phyloP scores from a whole-genome alignment of 345 rosid genomes.

The Linum trigynum region DNA sequence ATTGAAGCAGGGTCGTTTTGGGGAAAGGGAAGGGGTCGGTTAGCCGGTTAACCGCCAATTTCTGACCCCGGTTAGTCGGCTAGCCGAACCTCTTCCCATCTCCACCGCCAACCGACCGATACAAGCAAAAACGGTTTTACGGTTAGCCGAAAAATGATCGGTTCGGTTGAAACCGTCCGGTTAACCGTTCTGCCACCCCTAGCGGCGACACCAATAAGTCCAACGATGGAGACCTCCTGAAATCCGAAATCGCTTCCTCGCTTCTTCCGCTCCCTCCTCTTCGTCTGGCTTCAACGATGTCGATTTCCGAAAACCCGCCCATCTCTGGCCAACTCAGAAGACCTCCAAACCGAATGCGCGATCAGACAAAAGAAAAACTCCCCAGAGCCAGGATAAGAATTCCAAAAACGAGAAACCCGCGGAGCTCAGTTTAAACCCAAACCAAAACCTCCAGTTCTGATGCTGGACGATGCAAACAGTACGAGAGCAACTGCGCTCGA shows the following conservation, averaged over 20 bases:
- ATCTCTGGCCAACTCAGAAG: slow-evolving; percentile 16
- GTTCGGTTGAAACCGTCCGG: too few species aligned
- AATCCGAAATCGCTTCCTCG: slow-evolving; percentile 65
- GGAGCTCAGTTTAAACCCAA: slow-evolving; percentile 17
- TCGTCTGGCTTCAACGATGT: slow-evolving; percentile 60
- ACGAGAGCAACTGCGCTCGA: slow-evolving; percentile 19
- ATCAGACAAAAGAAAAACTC: not conserved
- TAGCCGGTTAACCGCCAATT: too few species aligned
- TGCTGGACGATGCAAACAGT: slow-evolving; percentile 28
- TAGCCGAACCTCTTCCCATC: too few species aligned
- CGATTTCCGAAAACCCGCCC: slow-evolving; percentile 52
- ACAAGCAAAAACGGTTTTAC: too few species aligned
- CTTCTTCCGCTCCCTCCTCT: slow-evolving; percentile 35
- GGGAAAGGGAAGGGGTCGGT: too few species aligned
- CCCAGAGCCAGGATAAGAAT: slow-evolving; percentile 5
- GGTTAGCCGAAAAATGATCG: too few species aligned
- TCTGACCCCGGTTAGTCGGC: too few species aligned
- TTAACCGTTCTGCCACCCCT: too few species aligned
- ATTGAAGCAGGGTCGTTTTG: too few species aligned
- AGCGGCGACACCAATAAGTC: not conserved
- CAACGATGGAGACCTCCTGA: slow-evolving; percentile 31
- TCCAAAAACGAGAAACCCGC: not conserved
- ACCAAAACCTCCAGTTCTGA: slow-evolving; percentile 53
- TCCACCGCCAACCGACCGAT: too few species aligned
- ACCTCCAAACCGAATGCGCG: not conserved